Base-by-base conservation (phyloP, 2,329 filamentous ascomycete genomes). In the Fusarium nygamai region DNA sequence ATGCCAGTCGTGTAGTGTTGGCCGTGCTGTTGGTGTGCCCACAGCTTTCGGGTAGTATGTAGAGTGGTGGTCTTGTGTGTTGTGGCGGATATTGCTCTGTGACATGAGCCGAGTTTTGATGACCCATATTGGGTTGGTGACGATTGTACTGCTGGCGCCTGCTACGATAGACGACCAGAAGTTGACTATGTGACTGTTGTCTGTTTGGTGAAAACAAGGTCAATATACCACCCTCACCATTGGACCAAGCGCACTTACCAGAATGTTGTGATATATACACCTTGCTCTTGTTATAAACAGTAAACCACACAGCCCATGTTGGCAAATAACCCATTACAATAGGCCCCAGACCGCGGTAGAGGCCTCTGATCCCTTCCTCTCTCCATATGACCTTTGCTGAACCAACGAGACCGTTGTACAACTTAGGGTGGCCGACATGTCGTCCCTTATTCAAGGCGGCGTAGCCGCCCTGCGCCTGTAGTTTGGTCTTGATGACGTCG, bases 61-160 rank as follows among this genome's bases (percentile, higher is more conserved):
- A 78, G 75, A 69, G 84, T 85, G 86, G 80, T 86, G 86, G 80
- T 86, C 80, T 83, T 86, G 76, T 16, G 62, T 59, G 46, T 60
- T 62, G 36, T 74, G 82, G 80, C 72, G 83, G 80, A 82, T 75
- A 84, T 87, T 73, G 88, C 91, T 93, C 85, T 98, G 96, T 43
- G 96, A 98, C 96, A 98, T 98, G 77, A 99, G 89, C 76, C 96
- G 90, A 56, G 96, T 99, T 85, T 99, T 99, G 85, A 99, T 98
- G 43, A 99, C 96, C 96, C 96, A 99, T 70, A 99, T 99, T 2
- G 96, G 96, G 82, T 98, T 99, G 31, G 96, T 99, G 72, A 92
- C 93, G 72, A 98, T 88, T 8, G 96, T 99, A 76, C 95, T 98
- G 85, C 93, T 98, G 70, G 92, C 95, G 61, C 96, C 96, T 31